Base-by-base conservation (phyloP, 257 asterid species). In the Nicotiana attenuata region DNA sequence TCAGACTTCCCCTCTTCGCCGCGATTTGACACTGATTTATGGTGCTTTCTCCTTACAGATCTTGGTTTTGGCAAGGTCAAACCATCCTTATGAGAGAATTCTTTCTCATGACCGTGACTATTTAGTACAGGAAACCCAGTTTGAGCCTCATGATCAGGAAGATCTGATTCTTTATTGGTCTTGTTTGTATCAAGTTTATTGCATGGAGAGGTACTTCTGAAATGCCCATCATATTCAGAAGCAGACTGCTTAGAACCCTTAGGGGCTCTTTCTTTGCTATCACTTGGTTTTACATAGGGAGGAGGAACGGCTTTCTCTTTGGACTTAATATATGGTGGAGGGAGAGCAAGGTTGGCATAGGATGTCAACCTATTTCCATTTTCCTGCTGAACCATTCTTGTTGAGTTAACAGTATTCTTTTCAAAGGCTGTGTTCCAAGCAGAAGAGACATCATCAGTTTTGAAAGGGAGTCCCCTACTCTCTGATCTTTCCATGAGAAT, bases 311-410 rank as follows among this genome's bases (percentile, higher is more conserved):
- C 45, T 50, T 76, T 88, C 83, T 87, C 88, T 59, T 88, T 91
- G 14, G 92, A 81, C 86, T 86, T 94, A 71, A 88, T 83, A 82
- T 94, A 96, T 65, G 99, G 98, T 61, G 99, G 97, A 60, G 96
- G 98, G 53, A 87, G 89, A 75, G 85, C 85, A 81, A 81, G 82
- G 35, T 61, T 85, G 5, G 85, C 82, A 85, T 79, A 68, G 81
- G 89, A 77, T 83, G 83, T 91, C 80, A 82, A 82, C 81, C 85
- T 77, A 61, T 89, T 91, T 79, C 86, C 59, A 78, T 82, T 87
- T 81, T 88, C 91, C 52, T 81, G 84, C 67, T 38, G 88, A 79
- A 38, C 86, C 76, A 82, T 84, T 81, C 81, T 81, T 41, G 64
- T 59, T 6, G 88, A 85, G 81, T 78, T 84, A 61, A 73, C 71